Percentiles rank a stretch among this genome's conserved stretches.
These are phyloP conservation scores for Plasmodium cynomolgi DNA, from an alignment of 169 alveolate species.

Conservation along the genomic window DNA sequence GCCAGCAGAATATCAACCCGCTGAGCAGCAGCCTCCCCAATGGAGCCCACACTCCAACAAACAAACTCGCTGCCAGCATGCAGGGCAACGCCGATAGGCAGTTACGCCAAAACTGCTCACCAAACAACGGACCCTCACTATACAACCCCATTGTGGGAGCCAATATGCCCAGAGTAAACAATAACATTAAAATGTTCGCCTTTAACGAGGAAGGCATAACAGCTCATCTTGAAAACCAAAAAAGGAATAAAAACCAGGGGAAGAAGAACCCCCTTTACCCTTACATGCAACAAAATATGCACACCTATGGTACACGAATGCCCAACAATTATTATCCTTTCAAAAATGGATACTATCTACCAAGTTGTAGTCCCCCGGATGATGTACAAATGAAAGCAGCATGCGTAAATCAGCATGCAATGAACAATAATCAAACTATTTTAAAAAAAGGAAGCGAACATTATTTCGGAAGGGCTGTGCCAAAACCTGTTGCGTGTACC, in stretches of 20 bases:
- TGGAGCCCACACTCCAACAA: background rate
- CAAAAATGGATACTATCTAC: background rate
- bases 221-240: background rate
- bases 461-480: background rate
- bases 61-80: background rate
- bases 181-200: background rate
- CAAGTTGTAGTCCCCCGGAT: background rate
- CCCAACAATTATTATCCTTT: background rate
- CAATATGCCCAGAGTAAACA: background rate
- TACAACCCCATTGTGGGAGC: background rate
- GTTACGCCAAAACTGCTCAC: background rate
- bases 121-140: background rate
- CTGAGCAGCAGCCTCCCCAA: background rate
- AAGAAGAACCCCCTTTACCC: background rate
- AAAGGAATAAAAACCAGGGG: background rate
- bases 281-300: background rate
- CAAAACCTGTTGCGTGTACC: background rate
- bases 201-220: background rate
- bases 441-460: background rate
- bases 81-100: background rate
- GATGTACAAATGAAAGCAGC: background rate
- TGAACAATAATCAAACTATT: conserved; percentile 4
- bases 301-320: background rate
- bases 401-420: background rate
- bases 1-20: background rate